These are phyloP conservation scores for Nyctanthes arbortristis DNA, from an alignment of 257 asterid genomes.

Conservation along the genomic window DNA sequence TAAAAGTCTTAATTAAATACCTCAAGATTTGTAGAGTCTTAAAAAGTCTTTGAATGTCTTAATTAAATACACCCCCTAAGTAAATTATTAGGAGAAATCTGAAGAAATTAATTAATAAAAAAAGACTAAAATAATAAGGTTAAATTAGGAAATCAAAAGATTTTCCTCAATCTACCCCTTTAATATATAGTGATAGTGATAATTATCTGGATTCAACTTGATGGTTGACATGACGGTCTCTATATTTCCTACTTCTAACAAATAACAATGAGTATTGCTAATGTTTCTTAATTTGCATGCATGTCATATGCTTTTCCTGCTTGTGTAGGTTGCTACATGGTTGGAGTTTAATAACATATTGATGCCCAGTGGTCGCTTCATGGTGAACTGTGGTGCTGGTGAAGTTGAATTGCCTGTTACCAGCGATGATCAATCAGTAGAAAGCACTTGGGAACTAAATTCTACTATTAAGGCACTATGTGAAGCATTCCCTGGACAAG, in stretches of 20 bases:
- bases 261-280: not conserved
- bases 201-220: no score
- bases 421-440: constrained; percentile 6
- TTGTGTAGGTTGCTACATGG: constrained; percentile 63
- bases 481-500: constrained; percentile 76
- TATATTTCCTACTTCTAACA: not conserved
- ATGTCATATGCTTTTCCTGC: constrained; percentile 16
- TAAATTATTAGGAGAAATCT: no score
- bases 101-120: no score
- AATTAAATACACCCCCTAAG: no score
- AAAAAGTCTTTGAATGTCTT: no score
- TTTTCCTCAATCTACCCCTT: no score
- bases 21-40: no score
- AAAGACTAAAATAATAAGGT: no score
- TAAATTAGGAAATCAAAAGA: no score
- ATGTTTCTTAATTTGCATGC: constrained; percentile 3
- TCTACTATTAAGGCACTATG: constrained; percentile 61
- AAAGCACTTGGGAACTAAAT: constrained; percentile 36
- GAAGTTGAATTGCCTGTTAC: constrained; percentile 22
- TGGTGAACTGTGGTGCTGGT: constrained; percentile 81
- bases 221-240: not conserved
- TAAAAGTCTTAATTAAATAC: no score
- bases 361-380: constrained; percentile 75
- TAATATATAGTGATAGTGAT: no score
- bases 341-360: constrained; percentile 43